Percentiles rank a stretch among this genome's conserved stretches.
Conservation (phyloP, 23 red algal species). For the Gracilaria gracilis region DNA sequence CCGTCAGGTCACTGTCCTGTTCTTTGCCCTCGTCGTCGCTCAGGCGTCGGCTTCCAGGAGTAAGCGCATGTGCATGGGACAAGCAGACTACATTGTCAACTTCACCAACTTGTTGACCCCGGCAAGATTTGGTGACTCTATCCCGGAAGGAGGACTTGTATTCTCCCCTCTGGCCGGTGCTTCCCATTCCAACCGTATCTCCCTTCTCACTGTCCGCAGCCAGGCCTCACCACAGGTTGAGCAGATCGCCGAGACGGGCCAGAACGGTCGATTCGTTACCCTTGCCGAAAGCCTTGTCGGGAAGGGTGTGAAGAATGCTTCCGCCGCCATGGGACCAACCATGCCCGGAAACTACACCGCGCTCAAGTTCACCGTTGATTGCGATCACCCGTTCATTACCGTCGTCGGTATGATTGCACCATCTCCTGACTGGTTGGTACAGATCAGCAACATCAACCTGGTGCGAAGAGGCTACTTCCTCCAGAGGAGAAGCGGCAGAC, state of each 20-base stretch:
- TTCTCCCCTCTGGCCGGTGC: constrained; percentile 48
- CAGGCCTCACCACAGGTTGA: constrained; percentile 33
- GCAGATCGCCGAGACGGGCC: constrained; percentile 55
- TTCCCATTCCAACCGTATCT: constrained; percentile 65
- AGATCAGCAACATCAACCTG: constrained; percentile 58
- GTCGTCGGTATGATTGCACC: constrained; percentile 63
- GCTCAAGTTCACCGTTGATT: constrained; percentile 47
- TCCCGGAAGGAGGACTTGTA: constrained; percentile 44
- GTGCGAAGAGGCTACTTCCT: constrained; percentile 11
- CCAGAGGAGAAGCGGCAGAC: constrained; percentile 2
- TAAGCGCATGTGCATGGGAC: constrained; percentile 20
- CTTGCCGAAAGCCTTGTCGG: constrained; percentile 18
- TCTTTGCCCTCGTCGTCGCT: not conserved
- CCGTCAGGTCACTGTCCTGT: not conserved
- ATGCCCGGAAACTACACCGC: constrained; percentile 35
- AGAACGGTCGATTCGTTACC: constrained; percentile 37
- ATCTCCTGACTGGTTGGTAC: constrained; percentile 69
- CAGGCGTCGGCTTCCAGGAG: not conserved
- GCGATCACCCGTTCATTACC: constrained; percentile 57
- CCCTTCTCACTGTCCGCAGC: constrained; percentile 54
- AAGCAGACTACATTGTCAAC: constrained; percentile 33
- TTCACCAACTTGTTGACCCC: constrained; percentile 59
- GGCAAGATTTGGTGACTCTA: constrained; percentile 15
- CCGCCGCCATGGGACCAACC: constrained; percentile 10
- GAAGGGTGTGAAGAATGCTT: constrained; percentile 18